phyloP scores from a whole-genome alignment of 306 rosid species.

The Prunus salicina region DNA sequence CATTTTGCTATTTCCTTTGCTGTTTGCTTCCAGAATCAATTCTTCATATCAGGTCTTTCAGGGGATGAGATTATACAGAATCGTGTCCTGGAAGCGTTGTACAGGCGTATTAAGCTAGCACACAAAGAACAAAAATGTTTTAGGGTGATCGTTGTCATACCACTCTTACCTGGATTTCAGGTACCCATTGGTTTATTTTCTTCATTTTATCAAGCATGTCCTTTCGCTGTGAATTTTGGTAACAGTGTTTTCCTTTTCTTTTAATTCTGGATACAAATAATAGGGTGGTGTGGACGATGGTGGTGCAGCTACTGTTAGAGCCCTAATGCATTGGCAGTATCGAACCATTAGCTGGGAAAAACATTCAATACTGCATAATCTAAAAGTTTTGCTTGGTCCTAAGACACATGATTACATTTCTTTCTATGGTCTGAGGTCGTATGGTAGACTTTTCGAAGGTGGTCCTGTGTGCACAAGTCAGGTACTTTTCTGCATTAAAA shows the following conservation, averaged over 20 bases:
- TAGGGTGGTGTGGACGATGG: slow-evolving; percentile 51
- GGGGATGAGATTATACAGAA: slow-evolving; percentile 44
- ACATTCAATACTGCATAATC: slow-evolving; percentile 40
- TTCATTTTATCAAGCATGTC: neutral
- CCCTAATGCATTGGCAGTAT: slow-evolving; percentile 55
- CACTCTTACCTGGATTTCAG: slow-evolving; percentile 55
- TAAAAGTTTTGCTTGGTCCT: slow-evolving; percentile 31
- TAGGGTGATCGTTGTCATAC: slow-evolving; percentile 41
- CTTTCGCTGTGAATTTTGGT: neutral
- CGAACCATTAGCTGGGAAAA: slow-evolving; percentile 48
- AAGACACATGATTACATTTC: slow-evolving; percentile 47
- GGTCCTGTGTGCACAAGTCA: slow-evolving; percentile 52
- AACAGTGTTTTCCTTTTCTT: neutral
- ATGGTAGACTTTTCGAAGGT: slow-evolving; percentile 45
- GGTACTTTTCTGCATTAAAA: slow-evolving; percentile 20
- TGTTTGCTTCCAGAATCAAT: slow-evolving; percentile 45
- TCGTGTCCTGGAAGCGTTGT: slow-evolving; percentile 40
- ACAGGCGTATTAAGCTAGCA: slow-evolving; percentile 38
- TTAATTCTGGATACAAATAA: neutral
- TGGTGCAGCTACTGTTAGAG: slow-evolving; percentile 56
- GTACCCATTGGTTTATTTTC: slow-evolving; percentile 16
- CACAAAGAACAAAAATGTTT: slow-evolving; percentile 41
- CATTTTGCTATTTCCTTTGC: neutral
- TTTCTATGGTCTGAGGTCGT: slow-evolving; percentile 45
- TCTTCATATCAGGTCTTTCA: slow-evolving; percentile 47